These are phyloP conservation scores for Phialemoniopsis sp. DNA, from an alignment of 2,329 filamentous ascomycete genomes.

Conservation along the genomic window DNA sequence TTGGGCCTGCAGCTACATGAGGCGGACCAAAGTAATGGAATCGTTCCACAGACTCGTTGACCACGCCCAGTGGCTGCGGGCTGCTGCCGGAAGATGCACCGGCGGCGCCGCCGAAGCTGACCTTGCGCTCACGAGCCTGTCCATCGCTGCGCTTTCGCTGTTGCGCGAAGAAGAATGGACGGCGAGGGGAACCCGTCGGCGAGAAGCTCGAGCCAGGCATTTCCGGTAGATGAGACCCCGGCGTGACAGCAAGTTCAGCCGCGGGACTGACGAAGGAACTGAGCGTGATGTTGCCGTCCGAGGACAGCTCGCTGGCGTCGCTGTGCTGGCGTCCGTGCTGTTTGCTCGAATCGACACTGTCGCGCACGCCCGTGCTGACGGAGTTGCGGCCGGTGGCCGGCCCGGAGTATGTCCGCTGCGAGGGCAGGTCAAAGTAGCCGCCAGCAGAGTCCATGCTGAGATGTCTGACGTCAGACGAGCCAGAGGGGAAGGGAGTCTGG, in stretches of 20 bases:
- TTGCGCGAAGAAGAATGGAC: conserved; percentile 13
- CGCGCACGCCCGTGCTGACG: conserved; percentile 14
- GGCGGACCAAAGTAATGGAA: conserved; percentile 42
- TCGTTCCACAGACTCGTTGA: conserved; percentile 33
- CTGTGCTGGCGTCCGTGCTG: conserved; percentile 35
- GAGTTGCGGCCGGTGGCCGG: conserved; percentile 10
- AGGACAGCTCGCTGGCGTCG: conserved; percentile 34
- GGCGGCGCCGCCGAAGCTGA: conserved; percentile 4
- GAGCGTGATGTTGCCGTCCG: conserved; percentile 10
- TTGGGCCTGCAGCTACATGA: conserved; percentile 35
- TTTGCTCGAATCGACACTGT: conserved; percentile 29
- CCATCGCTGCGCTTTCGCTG: conserved; percentile 20
- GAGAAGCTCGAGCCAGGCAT: conserved; percentile 22
- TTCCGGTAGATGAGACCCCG: conserved; percentile 24
- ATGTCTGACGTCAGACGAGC: not conserved
- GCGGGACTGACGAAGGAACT: conserved; percentile 18
- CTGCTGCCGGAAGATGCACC: conserved; percentile 12
- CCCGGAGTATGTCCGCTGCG: not conserved
- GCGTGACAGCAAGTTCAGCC: conserved; percentile 33
- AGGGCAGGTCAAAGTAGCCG: conserved; percentile 25
- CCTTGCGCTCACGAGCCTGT: conserved; percentile 7
- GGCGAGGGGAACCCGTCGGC: conserved; percentile 6
- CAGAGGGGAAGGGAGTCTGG: conserved; percentile 8
- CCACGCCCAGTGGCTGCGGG: conserved; percentile 22
- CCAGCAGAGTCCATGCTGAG: conserved; percentile 9